Percentiles rank a stretch among this genome's conserved stretches.
Evolutionary conservation across 2,329 filamentous ascomycete genomes (phyloP).

Genomic region (Pyrenochaeta sp.): DNA sequence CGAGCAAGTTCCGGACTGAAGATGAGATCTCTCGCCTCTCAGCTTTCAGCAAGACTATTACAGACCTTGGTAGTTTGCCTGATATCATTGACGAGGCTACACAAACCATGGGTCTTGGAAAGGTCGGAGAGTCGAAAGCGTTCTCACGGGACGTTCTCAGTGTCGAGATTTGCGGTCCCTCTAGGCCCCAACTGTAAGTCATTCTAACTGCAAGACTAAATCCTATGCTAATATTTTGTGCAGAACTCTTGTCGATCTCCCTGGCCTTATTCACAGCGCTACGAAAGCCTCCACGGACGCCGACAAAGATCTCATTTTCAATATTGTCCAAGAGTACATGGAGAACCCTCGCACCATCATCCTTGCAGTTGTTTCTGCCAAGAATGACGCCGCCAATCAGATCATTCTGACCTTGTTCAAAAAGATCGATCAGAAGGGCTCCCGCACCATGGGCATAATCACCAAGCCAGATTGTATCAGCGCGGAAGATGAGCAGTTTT

Average conservation of each 20-base stretch:
- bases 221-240: conserved; percentile 20
- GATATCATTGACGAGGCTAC: conserved; percentile 62
- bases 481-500: conserved; percentile 51
- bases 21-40: no score
- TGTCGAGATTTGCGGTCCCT: conserved; percentile 53
- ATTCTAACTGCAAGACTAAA: conserved; percentile 26
- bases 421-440: conserved; percentile 54
- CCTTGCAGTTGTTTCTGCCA: conserved; percentile 46
- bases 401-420: conserved; percentile 60
- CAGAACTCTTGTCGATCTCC: conserved; percentile 57
- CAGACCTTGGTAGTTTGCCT: conserved; percentile 52
- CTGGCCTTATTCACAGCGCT: conserved; percentile 52
- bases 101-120: conserved; percentile 56
- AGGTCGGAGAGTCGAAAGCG: conserved; percentile 20
- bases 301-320: conserved; percentile 30
- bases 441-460: conserved; percentile 64
- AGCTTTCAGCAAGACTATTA: conserved; percentile 49
- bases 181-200: conserved; percentile 38
- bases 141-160: conserved; percentile 54
- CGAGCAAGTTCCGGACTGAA: conserved; percentile 39
- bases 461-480: conserved; percentile 62
- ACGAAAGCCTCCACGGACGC: conserved; percentile 30
- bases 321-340: conserved; percentile 37
- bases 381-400: conserved; percentile 63
- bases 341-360: conserved; percentile 38